Conservation (phyloP, 2,329 filamentous ascomycete species). For the Cercospora sesami region DNA sequence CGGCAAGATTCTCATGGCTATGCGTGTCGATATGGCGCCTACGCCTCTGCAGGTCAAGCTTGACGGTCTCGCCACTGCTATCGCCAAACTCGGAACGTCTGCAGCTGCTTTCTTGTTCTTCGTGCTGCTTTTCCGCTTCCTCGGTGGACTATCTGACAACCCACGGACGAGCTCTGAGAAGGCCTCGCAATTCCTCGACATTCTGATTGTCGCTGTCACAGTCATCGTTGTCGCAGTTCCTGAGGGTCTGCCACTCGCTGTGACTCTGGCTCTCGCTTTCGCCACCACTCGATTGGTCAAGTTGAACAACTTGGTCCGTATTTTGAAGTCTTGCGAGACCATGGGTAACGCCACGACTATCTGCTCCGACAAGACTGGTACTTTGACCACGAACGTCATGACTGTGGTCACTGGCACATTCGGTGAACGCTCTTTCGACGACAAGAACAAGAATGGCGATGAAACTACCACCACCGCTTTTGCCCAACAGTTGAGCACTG, state of each 20-base stretch:
- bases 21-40: constrained; percentile 73
- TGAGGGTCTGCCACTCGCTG: constrained; percentile 65
- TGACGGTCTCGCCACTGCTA: constrained; percentile 76
- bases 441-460: constrained; percentile 44
- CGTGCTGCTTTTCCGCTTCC: constrained; percentile 80
- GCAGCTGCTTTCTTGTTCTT: constrained; percentile 79
- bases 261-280: constrained; percentile 67
- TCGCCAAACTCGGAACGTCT: constrained; percentile 72
- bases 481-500: constrained; percentile 51
- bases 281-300: constrained; percentile 67
- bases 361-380: constrained; percentile 78
- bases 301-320: constrained; percentile 68
- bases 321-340: constrained; percentile 67
- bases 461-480: constrained; percentile 57
- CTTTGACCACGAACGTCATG: constrained; percentile 73
- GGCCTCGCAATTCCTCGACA: constrained; percentile 67
- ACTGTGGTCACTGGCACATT: constrained; percentile 72
- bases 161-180: constrained; percentile 64
- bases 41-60: constrained; percentile 78
- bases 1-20: constrained; percentile 75
- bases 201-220: constrained; percentile 65
- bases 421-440: constrained; percentile 49
- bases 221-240: constrained; percentile 68
- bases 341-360: constrained; percentile 74
- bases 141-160: constrained; percentile 63